Base-by-base conservation (phyloP, 2,329 filamentous ascomycete species). In the Hymenotorrendiella dingleyae region DNA sequence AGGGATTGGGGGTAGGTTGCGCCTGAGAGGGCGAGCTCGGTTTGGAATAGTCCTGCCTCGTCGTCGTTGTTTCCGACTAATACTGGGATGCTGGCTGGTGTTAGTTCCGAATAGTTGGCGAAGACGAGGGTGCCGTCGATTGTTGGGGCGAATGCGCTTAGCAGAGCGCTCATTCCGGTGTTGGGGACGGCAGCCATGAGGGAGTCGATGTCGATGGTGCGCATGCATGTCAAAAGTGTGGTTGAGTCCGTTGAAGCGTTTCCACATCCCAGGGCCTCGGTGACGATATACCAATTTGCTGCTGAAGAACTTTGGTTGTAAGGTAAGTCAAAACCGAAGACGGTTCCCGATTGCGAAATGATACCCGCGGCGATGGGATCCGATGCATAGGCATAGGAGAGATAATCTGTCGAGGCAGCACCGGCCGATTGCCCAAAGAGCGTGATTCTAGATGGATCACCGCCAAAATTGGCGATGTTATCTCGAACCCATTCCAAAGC, bases 391-490 rank as follows among this genome's bases (percentile, higher is more conserved):
- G 54, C 54, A 32, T 47, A 59, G 24, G 40, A 34, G 39, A 59
- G 54, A 10, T 42, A 43, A 36, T 61, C 58, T 10, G 49, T 71
- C 43, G 76, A 78, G 55, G 82, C 78, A 5, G 64, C 70, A 14
- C 74, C 74, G 1, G 74, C 72, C 4, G 67, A 72, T 59, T 78
- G 70, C 26, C 72, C 74, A 65, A 67, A 75, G 36, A 76, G 59
- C 1, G 68, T 73, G 26, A 83, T 68, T 42, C 74, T 71, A 3
- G 61, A 56, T 2, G 65, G 66, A 48, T 82, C 72, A 1, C 79
- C 80, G 0, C 79, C 78, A 59, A 84, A 80, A 7, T 60, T 62
- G 3, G 59, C 69, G 40, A 80, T 73, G 57, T 81, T 82, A 19
- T 70, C 64, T 45, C 67, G 66, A 21, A 82, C 70, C 78, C 78